Evolutionary conservation across 2,329 filamentous ascomycete species (phyloP).

Genomic region (Ophiostoma fasciatum): DNA sequence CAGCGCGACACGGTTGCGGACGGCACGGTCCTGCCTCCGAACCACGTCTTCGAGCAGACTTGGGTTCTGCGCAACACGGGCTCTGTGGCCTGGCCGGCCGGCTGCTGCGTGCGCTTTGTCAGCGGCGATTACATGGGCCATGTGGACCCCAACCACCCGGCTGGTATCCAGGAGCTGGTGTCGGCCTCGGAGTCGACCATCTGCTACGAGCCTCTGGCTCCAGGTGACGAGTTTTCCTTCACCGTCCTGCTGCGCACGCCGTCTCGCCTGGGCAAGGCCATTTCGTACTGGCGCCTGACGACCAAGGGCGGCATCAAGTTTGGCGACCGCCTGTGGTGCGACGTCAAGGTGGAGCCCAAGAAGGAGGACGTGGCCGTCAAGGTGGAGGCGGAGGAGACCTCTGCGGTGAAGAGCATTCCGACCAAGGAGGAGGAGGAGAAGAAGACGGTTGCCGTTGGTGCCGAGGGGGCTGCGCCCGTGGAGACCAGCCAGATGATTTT

Average conservation of each 20-base stretch:
- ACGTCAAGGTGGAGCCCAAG: conserved; percentile 52
- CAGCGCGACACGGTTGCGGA: conserved; percentile 66
- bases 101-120: conserved; percentile 79
- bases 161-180: conserved; percentile 61
- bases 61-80: conserved; percentile 88
- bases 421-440: conserved; percentile 35
- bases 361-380: conserved; percentile 18
- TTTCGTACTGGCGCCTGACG: conserved; percentile 95
- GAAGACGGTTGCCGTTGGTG: too few species aligned
- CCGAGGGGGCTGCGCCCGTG: too few species aligned
- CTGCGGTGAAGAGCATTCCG: conserved; percentile 12
- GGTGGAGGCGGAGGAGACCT: conserved; percentile 11
- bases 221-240: conserved; percentile 66
- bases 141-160: conserved; percentile 63
- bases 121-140: conserved; percentile 96
- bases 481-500: conserved; percentile 74
- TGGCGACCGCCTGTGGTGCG: conserved; percentile 90
- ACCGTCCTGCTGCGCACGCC: conserved; percentile 76
- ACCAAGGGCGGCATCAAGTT: conserved; percentile 68
- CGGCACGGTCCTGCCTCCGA: conserved; percentile 55
- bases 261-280: conserved; percentile 57
- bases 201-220: conserved; percentile 50
- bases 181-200: conserved; percentile 73
- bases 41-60: conserved; percentile 69
- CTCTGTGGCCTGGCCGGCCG: conserved; percentile 64